Evolutionary conservation across 2,329 filamentous ascomycete genomes (phyloP).

Genomic region (Plenodomus tracheiphilus): DNA sequence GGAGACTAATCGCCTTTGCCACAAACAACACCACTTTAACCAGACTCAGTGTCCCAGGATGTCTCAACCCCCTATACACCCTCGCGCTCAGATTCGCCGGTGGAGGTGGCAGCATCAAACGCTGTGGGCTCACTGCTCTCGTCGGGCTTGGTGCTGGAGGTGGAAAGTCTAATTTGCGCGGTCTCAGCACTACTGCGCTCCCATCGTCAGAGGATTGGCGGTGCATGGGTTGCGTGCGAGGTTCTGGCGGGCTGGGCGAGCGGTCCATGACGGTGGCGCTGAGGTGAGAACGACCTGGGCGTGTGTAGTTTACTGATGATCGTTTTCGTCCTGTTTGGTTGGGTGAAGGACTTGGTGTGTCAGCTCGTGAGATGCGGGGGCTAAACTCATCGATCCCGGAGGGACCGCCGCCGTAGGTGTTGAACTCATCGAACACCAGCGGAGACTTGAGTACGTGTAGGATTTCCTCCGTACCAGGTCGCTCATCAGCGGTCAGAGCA

Average conservation of each 20-base stretch:
- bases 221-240: constrained; percentile 7
- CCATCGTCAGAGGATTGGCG: constrained; percentile 27
- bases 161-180: constrained; percentile 34
- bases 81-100: constrained; percentile 5
- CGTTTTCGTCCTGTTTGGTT: constrained; percentile 26
- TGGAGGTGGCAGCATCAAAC: constrained; percentile 42
- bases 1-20: constrained; percentile 67
- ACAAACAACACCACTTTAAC: constrained; percentile 67
- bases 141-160: constrained; percentile 17
- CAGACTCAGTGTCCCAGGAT: constrained; percentile 37
- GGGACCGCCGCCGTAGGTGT: constrained; percentile 43
- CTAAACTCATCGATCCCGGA: constrained; percentile 39
- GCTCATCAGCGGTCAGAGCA: constrained; percentile 72
- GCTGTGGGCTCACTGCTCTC: constrained; percentile 24
- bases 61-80: constrained; percentile 20
- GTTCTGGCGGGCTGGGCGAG: constrained; percentile 39
- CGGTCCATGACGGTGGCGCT: constrained; percentile 36
- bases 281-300: constrained; percentile 40
- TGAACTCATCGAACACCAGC: constrained; percentile 52
- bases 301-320: constrained; percentile 29
- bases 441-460: constrained; percentile 75
- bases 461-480: constrained; percentile 86
- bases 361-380: constrained; percentile 51
- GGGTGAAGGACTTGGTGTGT: constrained; percentile 44
- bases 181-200: constrained; percentile 33